Evolutionary conservation across 202 grass and related monocot genomes (phyloP).

Genomic region (Musa balbisiana): DNA sequence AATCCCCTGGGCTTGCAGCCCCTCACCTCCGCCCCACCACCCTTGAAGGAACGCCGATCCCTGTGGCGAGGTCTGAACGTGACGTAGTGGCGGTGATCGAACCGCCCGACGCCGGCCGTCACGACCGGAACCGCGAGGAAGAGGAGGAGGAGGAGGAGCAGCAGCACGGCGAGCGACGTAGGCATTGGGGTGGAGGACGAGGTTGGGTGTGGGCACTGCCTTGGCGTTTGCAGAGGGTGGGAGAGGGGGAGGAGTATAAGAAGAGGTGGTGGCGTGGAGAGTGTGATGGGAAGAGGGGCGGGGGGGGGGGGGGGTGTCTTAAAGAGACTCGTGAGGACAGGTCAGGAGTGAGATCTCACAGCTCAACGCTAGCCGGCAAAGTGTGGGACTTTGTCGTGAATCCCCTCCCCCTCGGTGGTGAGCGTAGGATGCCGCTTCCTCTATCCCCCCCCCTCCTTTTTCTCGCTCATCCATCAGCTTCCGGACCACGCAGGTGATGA

Average conservation of each 20-base stretch:
- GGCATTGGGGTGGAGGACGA: not conserved
- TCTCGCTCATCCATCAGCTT: too few relatives aligned
- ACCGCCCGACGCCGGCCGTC: not conserved
- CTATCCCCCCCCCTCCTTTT: too few relatives aligned
- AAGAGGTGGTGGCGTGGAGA: too few relatives aligned
- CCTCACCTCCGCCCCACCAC: slow-evolving; percentile 12
- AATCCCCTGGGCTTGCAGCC: slow-evolving; percentile 64
- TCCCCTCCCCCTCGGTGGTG: too few relatives aligned
- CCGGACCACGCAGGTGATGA: slow-evolving; percentile 15
- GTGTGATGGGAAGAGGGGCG: too few relatives aligned
- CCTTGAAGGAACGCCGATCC: slow-evolving; percentile 18
- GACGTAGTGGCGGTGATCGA: not conserved
- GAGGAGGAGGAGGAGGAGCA: slow-evolving; percentile 19
- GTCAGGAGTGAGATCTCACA: slow-evolving; percentile 11
- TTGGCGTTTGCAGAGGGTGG: too few relatives aligned
- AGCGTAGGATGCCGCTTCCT: too few relatives aligned
- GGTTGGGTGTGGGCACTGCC: not conserved
- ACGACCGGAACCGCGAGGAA: not conserved
- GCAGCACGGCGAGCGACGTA: slow-evolving; percentile 13
- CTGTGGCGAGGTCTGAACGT: slow-evolving; percentile 7
- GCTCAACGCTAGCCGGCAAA: slow-evolving; percentile 32
- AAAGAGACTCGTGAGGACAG: slow-evolving; percentile 39
- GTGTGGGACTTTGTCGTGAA: not conserved
- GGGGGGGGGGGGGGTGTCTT: too few relatives aligned
- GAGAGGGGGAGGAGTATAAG: too few relatives aligned